Conservation (phyloP, 2,329 filamentous ascomycete species). For the Akanthomyces uredinophilus region DNA sequence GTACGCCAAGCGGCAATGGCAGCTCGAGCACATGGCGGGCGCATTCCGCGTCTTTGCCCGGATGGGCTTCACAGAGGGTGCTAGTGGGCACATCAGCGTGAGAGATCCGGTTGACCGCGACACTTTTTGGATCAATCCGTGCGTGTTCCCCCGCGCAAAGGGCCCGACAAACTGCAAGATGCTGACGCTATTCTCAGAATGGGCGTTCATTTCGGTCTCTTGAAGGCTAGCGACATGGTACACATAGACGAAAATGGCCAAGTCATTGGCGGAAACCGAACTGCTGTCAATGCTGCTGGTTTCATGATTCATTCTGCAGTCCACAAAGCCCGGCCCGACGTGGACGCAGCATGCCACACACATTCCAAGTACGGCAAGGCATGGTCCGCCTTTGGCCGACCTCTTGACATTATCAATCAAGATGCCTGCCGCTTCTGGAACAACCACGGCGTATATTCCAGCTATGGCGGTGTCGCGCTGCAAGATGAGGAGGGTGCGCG, state of each 20-base stretch:
- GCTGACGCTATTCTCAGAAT: slow-evolving; percentile 26
- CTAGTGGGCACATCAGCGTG: slow-evolving; percentile 56
- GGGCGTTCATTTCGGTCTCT: slow-evolving; percentile 60
- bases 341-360: slow-evolving; percentile 63
- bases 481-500: slow-evolving; percentile 58
- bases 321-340: slow-evolving; percentile 60
- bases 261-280: slow-evolving; percentile 57
- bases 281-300: slow-evolving; percentile 60
- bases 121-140: slow-evolving; percentile 56
- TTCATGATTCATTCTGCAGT: slow-evolving; percentile 66
- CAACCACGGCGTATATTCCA: slow-evolving; percentile 54
- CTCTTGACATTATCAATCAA: slow-evolving; percentile 66
- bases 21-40: slow-evolving; percentile 60
- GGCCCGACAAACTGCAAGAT: neutral
- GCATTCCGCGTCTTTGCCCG: slow-evolving; percentile 40
- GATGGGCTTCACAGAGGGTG: slow-evolving; percentile 26
- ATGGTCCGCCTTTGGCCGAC: slow-evolving; percentile 59
- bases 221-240: slow-evolving; percentile 65
- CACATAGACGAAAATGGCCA: slow-evolving; percentile 56
- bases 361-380: slow-evolving; percentile 63
- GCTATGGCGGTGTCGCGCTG: slow-evolving; percentile 53
- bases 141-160: neutral
- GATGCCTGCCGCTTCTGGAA: slow-evolving; percentile 58
- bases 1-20: slow-evolving; percentile 52
- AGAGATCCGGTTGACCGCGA: slow-evolving; percentile 58